Evolutionary conservation across 345 rosid species (phyloP).

Genomic region (Populus ilicifolia): DNA sequence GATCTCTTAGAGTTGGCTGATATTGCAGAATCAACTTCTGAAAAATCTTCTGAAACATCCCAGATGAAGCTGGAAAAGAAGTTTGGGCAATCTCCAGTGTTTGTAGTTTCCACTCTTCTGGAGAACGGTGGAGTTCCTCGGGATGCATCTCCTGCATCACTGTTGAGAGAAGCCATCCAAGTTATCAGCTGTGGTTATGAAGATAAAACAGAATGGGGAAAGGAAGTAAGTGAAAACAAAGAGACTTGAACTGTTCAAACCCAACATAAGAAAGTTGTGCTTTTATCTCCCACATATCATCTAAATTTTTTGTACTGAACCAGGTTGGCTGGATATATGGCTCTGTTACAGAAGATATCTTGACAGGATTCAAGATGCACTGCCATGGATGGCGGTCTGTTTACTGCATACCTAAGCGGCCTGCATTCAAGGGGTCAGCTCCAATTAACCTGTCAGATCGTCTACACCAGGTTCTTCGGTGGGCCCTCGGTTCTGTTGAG

Average conservation of each 20-base stretch:
- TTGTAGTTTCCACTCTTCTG: conserved; percentile 63
- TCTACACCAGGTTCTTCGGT: conserved; percentile 88
- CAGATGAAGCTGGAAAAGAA: conserved; percentile 83
- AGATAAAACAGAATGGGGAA: conserved; percentile 99
- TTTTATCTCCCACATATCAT: conserved; percentile 3
- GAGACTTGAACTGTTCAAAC: neutral
- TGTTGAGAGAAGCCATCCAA: conserved; percentile 90
- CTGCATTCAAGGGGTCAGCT: conserved; percentile 94
- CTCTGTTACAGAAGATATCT: conserved; percentile 88
- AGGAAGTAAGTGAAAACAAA: conserved; percentile 58
- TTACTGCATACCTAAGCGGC: conserved; percentile 80
- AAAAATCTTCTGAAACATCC: conserved; percentile 48
- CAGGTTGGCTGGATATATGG: conserved; percentile 99
- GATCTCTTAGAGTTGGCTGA: neutral
- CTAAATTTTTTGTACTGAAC: conserved; percentile 1
- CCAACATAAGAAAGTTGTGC: neutral
- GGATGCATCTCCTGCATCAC: conserved; percentile 64
- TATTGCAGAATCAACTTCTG: conserved; percentile 39
- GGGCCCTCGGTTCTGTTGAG: conserved; percentile 99
- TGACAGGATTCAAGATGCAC: conserved; percentile 97
- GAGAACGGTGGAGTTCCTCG: conserved; percentile 80
- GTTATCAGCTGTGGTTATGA: conserved; percentile 97
- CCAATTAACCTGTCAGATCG: conserved; percentile 95
- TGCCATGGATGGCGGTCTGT: conserved; percentile 99
- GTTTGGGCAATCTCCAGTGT: conserved; percentile 92